These are phyloP conservation scores for Acorus calamus DNA, from an alignment of 106 monocot genomes.

Conservation along the genomic window DNA sequence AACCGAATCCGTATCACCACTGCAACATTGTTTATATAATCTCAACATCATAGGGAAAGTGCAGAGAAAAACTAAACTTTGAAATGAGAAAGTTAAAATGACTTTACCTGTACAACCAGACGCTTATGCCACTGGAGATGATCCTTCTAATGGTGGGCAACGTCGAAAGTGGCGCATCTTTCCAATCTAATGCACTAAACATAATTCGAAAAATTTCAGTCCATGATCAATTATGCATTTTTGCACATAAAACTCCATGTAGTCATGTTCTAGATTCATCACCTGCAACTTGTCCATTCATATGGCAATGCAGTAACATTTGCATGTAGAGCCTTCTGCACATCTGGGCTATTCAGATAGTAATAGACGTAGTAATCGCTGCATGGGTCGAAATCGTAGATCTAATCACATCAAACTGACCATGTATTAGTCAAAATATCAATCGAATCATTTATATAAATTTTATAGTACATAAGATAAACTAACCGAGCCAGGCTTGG, in stretches of 20 bases:
- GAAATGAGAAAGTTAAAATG: neutral
- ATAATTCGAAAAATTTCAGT: too few species aligned
- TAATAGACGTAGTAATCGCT: neutral
- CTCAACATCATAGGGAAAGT: neutral
- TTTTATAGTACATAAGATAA: neutral
- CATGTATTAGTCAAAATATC: too few species aligned
- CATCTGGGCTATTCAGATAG: constrained; percentile 6
- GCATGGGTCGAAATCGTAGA: constrained; percentile 2
- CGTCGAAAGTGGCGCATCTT: constrained; percentile 4
- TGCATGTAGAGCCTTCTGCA: constrained; percentile 5
- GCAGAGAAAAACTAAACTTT: neutral
- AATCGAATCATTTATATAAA: too few species aligned
- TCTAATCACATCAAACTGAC: too few species aligned
- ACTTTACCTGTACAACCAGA: constrained; percentile 7
- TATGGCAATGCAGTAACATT: neutral
- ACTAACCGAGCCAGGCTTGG: neutral
- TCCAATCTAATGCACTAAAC: neutral
- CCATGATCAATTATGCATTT: too few species aligned
- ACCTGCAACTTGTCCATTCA: constrained; percentile 11
- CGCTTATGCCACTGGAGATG: constrained; percentile 8
- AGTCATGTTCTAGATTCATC: too few species aligned
- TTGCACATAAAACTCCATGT: too few species aligned
- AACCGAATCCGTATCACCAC: constrained; percentile 5
- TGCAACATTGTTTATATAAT: neutral
- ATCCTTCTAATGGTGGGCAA: constrained; percentile 20